Conservation (phyloP, 2,329 filamentous ascomycete species). For the Cyphellophora europaea region DNA sequence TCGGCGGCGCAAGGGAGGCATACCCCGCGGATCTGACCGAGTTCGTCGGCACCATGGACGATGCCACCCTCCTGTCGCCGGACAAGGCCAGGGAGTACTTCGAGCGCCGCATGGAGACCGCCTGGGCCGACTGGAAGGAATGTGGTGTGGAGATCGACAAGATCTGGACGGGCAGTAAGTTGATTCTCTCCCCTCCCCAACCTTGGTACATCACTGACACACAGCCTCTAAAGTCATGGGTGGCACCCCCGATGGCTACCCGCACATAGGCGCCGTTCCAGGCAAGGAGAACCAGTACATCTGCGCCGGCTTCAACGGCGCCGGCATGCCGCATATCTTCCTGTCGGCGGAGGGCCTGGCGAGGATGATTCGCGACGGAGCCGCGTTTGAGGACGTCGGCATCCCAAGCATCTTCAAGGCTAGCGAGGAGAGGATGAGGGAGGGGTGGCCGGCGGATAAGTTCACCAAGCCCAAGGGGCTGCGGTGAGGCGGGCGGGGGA, state of each 20-base stretch:
- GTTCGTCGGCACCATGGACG: conserved; percentile 32
- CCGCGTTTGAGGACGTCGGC: background rate
- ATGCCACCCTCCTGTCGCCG: conserved; percentile 28
- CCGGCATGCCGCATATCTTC: conserved; percentile 55
- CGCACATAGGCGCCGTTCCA: conserved; percentile 42
- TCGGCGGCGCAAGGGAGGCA: conserved; percentile 51
- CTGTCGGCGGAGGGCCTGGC: conserved; percentile 41
- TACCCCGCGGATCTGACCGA: conserved; percentile 21
- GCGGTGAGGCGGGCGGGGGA: no score
- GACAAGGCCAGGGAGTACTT: conserved; percentile 31
- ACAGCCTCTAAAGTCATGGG: no score
- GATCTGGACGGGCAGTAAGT: conserved; percentile 1
- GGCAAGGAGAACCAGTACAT: conserved; percentile 41
- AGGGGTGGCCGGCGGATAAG: no score
- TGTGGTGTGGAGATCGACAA: conserved; percentile 20
- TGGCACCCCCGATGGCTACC: conserved; percentile 37
- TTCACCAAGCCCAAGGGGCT: no score
- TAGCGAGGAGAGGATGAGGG: background rate
- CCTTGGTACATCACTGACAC: no score
- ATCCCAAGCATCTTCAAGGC: background rate
- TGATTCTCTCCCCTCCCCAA: no score
- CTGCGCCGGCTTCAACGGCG: conserved; percentile 53
- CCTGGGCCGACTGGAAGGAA: conserved; percentile 31
- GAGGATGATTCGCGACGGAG: conserved; percentile 40
- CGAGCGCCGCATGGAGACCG: conserved; percentile 28